Conservation (phyloP, 2,329 filamentous ascomycete species). For the Samsoniella hepiali region DNA sequence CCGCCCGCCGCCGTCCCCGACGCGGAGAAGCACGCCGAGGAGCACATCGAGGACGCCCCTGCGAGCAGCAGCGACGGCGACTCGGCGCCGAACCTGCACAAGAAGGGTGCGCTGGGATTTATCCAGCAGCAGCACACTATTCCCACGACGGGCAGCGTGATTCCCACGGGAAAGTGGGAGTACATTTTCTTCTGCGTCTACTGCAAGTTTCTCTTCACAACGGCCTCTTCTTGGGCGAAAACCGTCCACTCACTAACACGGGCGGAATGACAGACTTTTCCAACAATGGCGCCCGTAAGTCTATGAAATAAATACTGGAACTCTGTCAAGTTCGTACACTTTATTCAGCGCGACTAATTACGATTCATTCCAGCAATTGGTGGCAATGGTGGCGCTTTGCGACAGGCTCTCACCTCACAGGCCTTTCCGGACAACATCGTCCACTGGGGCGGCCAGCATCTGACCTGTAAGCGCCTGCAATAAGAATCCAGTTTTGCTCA, state of each 20-base stretch:
- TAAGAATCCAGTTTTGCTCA: too few species aligned
- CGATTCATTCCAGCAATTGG: conserved; percentile 16
- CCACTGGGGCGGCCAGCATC: conserved; percentile 16
- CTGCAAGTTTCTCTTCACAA: conserved; percentile 9
- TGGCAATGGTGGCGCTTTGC: conserved; percentile 20
- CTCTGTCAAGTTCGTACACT: neutral
- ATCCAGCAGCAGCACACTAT: conserved; percentile 21
- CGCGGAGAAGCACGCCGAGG: conserved; percentile 4
- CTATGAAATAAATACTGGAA: neutral
- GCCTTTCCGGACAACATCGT: conserved; percentile 15
- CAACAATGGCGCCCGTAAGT: conserved; percentile 22
- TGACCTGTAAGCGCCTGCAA: neutral
- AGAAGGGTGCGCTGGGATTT: conserved; percentile 16
- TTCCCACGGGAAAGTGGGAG: conserved; percentile 22
- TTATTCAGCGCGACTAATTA: neutral
- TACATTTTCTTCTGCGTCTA: conserved; percentile 22
- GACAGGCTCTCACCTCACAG: conserved; percentile 19
- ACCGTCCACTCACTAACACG: neutral
- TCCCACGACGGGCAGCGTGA: conserved; percentile 19
- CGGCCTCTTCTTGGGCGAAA: neutral
- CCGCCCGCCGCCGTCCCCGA: neutral
- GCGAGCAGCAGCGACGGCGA: neutral
- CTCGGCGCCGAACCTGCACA: conserved; percentile 11
- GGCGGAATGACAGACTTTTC: conserved; percentile 17
- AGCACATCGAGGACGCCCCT: conserved; percentile 10